A percentile compares a stretch with the other conserved stretches of the same genome.
Evolutionary conservation across 1,139 yeast species (phyloP).

Genomic region (Candida sp.): DNA sequence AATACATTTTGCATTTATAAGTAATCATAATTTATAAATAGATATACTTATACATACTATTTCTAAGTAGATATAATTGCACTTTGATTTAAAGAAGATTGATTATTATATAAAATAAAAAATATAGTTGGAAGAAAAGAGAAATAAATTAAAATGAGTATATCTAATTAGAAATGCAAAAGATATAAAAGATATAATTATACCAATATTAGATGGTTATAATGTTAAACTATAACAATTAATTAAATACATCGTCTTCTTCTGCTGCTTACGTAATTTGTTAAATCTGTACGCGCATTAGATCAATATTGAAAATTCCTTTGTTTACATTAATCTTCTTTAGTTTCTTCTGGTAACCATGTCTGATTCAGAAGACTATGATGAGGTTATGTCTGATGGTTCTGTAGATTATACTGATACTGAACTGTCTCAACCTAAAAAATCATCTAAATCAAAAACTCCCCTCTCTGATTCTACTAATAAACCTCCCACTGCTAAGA

Average conservation of each 20-base stretch:
- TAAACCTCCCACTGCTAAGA: slow-evolving; percentile 3
- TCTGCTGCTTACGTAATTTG: too few relatives aligned
- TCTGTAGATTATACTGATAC: slow-evolving; percentile 11
- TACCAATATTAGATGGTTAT: too few relatives aligned
- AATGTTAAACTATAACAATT: too few relatives aligned
- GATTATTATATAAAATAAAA: too few relatives aligned
- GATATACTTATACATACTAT: too few relatives aligned
- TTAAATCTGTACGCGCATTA: background rate
- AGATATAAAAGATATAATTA: too few relatives aligned
- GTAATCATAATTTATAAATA: background rate
- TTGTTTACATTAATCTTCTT: background rate
- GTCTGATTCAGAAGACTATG: slow-evolving; percentile 16
- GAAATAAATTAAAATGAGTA: too few relatives aligned
- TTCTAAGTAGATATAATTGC: too few relatives aligned
- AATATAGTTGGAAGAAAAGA: too few relatives aligned
- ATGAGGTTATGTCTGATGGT: slow-evolving; percentile 12
- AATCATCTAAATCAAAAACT: slow-evolving; percentile 6
- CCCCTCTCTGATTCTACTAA: slow-evolving; percentile 25
- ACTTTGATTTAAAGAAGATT: too few relatives aligned
- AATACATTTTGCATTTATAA: background rate
- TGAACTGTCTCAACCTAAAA: slow-evolving; percentile 7
- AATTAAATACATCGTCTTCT: too few relatives aligned
- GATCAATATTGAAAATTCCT: background rate
- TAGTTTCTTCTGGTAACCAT: slow-evolving; percentile 5
- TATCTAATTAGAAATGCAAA: too few relatives aligned